Percentiles rank a stretch among this genome's conserved stretches.
phyloP scores from a whole-genome alignment of 1,139 yeast genomes.

The Kurtzmaniella quercitrusa region DNA sequence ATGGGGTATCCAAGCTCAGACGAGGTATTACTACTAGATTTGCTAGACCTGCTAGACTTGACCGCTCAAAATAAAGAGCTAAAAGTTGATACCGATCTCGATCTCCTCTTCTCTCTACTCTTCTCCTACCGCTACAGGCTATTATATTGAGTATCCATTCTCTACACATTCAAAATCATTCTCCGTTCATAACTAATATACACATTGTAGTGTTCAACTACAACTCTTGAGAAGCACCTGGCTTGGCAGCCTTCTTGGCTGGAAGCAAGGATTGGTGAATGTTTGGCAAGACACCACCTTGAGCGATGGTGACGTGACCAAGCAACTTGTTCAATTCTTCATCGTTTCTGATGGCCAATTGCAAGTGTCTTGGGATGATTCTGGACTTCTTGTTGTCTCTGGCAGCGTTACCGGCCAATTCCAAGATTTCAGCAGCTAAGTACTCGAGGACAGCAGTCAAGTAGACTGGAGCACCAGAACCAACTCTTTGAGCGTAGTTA shows the following conservation, averaged over 20 bases:
- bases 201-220: constrained; percentile 24
- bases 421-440: constrained; percentile 53
- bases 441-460: constrained; percentile 50
- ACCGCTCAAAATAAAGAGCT: too few relatives aligned
- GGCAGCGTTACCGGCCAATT: constrained; percentile 55
- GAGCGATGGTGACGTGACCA: constrained; percentile 93
- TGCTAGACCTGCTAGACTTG: too few relatives aligned
- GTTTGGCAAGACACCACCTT: constrained; percentile 98
- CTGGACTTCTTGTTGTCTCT: constrained; percentile 56
- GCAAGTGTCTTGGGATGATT: constrained; percentile 52
- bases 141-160: constrained; percentile 1
- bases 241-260: constrained; percentile 77
- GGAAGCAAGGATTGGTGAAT: constrained; percentile 94
- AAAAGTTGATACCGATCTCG: too few relatives aligned
- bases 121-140: neutral
- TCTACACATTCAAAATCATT: constrained; percentile 4
- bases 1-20: too few relatives aligned
- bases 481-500: constrained; percentile 54
- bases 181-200: constrained; percentile 15
- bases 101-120: too few relatives aligned
- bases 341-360: constrained; percentile 53
- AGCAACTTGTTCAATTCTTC: constrained; percentile 54
- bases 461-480: constrained; percentile 54
- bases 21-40: too few relatives aligned
- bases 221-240: constrained; percentile 84